Conservation (phyloP, 257 asterid species). For the Leonotis leonurus region DNA sequence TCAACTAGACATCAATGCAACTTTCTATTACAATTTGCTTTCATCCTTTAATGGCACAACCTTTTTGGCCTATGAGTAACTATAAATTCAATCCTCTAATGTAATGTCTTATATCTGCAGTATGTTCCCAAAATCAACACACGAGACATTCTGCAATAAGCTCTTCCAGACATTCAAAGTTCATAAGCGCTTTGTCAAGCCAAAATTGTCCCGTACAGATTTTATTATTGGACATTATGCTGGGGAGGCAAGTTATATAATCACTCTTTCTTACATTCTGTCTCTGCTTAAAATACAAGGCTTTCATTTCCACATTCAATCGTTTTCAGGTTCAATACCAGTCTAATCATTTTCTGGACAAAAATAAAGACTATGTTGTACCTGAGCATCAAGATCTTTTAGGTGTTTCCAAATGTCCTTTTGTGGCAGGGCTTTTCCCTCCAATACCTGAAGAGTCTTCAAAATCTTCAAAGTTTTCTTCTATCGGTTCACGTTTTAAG, state of each 20-base stretch:
- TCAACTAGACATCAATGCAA: neutral
- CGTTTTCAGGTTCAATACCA: slow-evolving; percentile 80
- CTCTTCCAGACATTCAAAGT: slow-evolving; percentile 89
- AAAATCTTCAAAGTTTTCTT: slow-evolving; percentile 91
- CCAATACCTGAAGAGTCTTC: slow-evolving; percentile 68
- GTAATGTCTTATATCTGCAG: slow-evolving; percentile 41
- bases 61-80: neutral
- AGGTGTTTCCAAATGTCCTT: slow-evolving; percentile 74
- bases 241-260: slow-evolving; percentile 69
- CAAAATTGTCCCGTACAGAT: slow-evolving; percentile 93
- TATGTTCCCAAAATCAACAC: slow-evolving; percentile 98
- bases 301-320: slow-evolving; percentile 19
- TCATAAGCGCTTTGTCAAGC: slow-evolving; percentile 90
- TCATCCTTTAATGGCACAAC: slow-evolving; percentile 5
- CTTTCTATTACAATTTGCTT: neutral
- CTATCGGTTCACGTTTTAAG: slow-evolving; percentile 98
- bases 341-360: slow-evolving; percentile 93
- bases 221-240: slow-evolving; percentile 87
- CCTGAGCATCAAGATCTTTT: slow-evolving; percentile 94
- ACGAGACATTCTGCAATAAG: slow-evolving; percentile 91
- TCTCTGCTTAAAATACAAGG: slow-evolving; percentile 9
- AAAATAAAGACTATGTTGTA: slow-evolving; percentile 96
- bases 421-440: slow-evolving; percentile 98
- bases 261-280: slow-evolving; percentile 3
- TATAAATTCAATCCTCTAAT: slow-evolving; percentile 18